Base-by-base conservation (phyloP, 2,329 filamentous ascomycete genomes). In the Monosporascus cannonballus region DNA sequence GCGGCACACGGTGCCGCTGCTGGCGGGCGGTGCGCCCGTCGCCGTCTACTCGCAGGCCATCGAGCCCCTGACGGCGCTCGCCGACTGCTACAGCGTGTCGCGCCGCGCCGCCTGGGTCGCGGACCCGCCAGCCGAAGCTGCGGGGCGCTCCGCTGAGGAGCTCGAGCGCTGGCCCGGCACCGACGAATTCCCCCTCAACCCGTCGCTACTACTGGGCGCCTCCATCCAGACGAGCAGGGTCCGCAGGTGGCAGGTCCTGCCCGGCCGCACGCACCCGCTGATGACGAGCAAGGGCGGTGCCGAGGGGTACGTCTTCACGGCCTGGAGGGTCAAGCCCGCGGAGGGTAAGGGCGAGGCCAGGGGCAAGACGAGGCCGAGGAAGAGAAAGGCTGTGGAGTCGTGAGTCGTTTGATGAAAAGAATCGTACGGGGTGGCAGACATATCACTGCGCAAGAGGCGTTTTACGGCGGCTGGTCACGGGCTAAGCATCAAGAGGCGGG, bases 301-400 rank as follows among this genome's bases (percentile, higher is more conserved):
- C 0, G 93, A 97, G 65, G 94, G 94, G 0, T 99, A 90, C 68
- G 68, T 99, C 3, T 91, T 97, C 60, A 93, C 90, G 27, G 93
- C 81, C 0, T 89, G 87, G 67, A 82, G 85, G 60, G 90, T 94
- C 1, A 73, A 93, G 46, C 94, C 94, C 0, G 84, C 88, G 0
- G 82, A 89, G 62, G 90, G 89, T 2, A 84, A 80, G 61, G 86
- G 96, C 4, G 86, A 90, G 64, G 93, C 93, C 2, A 83, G 90
- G 55, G 94, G 94, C 0, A 87, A 86, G 64, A 84, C 83, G 51
- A 89, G 89, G 70, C 83, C 81, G 71, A 84, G 84, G 68, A 92
- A 86, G 72, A 64, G 74, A 50, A 76, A 74, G 55, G 63, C n/a
- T 20, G 7, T 6, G 11, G 41, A 44, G 3, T 14, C 20, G 6